Base-by-base conservation (phyloP, 805 yeast genomes). In the Yamadazyma akitaensis region DNA sequence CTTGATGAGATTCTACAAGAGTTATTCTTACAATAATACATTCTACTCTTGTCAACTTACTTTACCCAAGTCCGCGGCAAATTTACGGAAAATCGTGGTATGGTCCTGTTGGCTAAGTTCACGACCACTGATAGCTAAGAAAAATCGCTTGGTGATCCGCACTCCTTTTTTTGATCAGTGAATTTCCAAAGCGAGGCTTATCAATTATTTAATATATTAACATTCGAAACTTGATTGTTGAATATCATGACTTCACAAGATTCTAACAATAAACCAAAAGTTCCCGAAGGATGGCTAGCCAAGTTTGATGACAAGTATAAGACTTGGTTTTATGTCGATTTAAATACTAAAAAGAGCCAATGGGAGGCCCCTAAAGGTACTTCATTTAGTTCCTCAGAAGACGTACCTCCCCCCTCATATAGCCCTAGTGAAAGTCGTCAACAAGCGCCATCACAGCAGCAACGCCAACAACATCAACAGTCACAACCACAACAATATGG, bases 341-440 rank as follows among this genome's bases (percentile, higher is more conserved):
- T 86, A 53, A 58, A 73, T 13, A 79, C 88, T 12, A 84, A 86
- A 49, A 71, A 80, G 54, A 88, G 96, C 0, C 97, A 90, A 64
- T 92, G 98, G 98, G 96, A 88, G 44, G 80, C 82, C 12, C 97
- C 97, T 13, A 48, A 32, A 30, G 62, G 64, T 1, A 79, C 88
- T 0, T 61, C 54, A 1, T 76, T 77, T 60, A 41, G 31, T 16
- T 38, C 18, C 2, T 46, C 50, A 9, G 56, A 48, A 3, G 65
- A 56, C 8, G 63, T 58, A 2, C 71, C 73, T 2, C 82, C 84
- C 8, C 65, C 74, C n/a, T 63, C 60, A 58, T 65, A 51, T 50
- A 42, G 41, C 17, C 44, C 48, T 12, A 37, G 37, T 17, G 30
- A 25, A 16, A 11, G 16, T 6, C 36, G n/a, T 14, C 43, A 17